Evolutionary conservation across 2,329 filamentous ascomycete species (phyloP).

Genomic region (Malbranchea cinnamomea): DNA sequence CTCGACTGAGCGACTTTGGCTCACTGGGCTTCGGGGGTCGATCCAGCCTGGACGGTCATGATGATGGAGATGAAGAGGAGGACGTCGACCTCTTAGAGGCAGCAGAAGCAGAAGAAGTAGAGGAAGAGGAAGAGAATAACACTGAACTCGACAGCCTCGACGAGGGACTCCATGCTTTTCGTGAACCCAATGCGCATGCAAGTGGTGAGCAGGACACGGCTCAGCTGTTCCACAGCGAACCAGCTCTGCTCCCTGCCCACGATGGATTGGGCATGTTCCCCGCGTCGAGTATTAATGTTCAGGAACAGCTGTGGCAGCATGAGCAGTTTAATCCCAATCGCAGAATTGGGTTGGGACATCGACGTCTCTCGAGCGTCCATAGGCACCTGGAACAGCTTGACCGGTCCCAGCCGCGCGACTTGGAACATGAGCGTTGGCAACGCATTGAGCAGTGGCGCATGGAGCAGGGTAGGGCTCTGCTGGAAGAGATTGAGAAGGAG

Average conservation of each 20-base stretch:
- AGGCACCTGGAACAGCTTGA: constrained; percentile 40
- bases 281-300: constrained; percentile 47
- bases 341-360: constrained; percentile 31
- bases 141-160: constrained; percentile 89
- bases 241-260: constrained; percentile 71
- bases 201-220: constrained; percentile 7
- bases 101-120: too few species aligned
- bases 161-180: constrained; percentile 78
- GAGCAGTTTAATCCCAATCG: constrained; percentile 68
- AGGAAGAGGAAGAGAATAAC: constrained; percentile 44
- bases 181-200: constrained; percentile 36
- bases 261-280: constrained; percentile 82
- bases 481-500: constrained; percentile 82
- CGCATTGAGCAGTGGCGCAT: constrained; percentile 85
- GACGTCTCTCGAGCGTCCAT: constrained; percentile 43
- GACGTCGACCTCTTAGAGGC: constrained; percentile 35
- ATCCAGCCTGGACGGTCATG: constrained; percentile 28
- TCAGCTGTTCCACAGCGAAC: constrained; percentile 35
- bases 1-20: constrained; percentile 61
- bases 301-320: constrained; percentile 80
- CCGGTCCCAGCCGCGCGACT: constrained; percentile 40
- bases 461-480: constrained; percentile 71
- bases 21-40: constrained; percentile 46
- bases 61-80: constrained; percentile 40
- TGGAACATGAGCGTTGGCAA: constrained; percentile 59